Evolutionary conservation across 1,284 basidiomycete species (phyloP).

Genomic region (Taiwanofungus camphoratus): DNA sequence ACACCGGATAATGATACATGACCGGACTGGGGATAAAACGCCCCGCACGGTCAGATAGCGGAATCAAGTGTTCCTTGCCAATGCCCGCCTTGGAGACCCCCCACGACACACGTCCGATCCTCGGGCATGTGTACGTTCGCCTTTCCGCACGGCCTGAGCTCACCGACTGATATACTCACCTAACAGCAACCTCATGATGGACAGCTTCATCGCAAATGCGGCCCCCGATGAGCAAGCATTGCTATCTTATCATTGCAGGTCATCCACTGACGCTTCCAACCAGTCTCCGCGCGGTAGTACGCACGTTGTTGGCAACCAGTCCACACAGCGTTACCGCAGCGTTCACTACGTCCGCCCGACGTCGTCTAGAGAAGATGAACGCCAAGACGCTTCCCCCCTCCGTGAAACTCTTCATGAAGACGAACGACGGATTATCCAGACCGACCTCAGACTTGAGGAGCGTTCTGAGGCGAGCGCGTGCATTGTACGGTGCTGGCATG

Average conservation of each 20-base stretch:
- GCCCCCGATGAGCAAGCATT: constrained; percentile 56
- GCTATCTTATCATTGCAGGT: background rate
- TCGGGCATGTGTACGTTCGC: constrained; percentile 50
- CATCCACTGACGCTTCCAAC: constrained; percentile 2
- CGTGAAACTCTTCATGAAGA: constrained; percentile 38
- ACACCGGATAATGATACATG: background rate
- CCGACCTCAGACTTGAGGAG: constrained; percentile 48
- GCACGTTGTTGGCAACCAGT: constrained; percentile 59
- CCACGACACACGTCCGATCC: constrained; percentile 10
- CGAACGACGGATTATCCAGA: constrained; percentile 31
- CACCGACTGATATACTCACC: constrained; percentile 7
- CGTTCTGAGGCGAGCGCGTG: constrained; percentile 48
- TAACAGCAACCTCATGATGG: constrained; percentile 71
- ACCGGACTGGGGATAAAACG: constrained; percentile 1
- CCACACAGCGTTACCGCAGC: constrained; percentile 51
- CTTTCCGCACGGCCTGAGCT: background rate
- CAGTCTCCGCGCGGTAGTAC: constrained; percentile 67
- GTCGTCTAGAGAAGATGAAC: constrained; percentile 48
- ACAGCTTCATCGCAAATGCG: constrained; percentile 73
- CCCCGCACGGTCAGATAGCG: background rate
- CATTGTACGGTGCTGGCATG: constrained; percentile 70
- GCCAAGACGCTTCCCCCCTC: constrained; percentile 33
- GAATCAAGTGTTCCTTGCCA: background rate
- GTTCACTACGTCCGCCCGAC: constrained; percentile 57
- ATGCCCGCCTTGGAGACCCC: constrained; percentile 11